Evolutionary conservation across 2,329 filamentous ascomycete species (phyloP).

Genomic region (Colletotrichum higginsianum): DNA sequence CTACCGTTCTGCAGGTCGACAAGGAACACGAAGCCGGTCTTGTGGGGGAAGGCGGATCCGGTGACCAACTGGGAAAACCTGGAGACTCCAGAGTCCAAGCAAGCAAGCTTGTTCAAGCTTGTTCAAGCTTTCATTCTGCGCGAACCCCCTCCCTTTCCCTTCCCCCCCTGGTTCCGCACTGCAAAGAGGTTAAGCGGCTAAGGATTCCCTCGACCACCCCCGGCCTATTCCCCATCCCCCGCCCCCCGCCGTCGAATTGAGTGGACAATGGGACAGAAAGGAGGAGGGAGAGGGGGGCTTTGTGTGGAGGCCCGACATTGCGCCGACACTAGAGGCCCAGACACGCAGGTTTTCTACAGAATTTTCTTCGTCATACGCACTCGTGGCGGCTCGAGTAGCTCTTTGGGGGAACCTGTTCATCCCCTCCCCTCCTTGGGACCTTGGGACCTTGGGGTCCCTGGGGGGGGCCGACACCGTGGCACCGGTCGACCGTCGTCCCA

Average conservation of each 20-base stretch:
- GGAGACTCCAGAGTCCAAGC: slow-evolving; percentile 14
- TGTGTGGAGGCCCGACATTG: slow-evolving; percentile 40
- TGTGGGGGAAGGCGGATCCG: slow-evolving; percentile 37
- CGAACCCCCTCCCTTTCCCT: neutral
- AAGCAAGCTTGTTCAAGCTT: slow-evolving; percentile 10
- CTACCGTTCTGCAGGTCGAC: slow-evolving; percentile 13
- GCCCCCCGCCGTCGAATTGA: slow-evolving; percentile 27
- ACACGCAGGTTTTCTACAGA: slow-evolving; percentile 13
- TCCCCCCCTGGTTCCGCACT: neutral
- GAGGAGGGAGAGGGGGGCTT: neutral
- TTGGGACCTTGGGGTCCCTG: too few relatives aligned
- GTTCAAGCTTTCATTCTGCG: slow-evolving; percentile 16
- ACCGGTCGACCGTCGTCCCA: slow-evolving; percentile 31
- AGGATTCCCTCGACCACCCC: neutral
- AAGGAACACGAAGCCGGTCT: slow-evolving; percentile 4
- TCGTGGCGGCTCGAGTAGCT: slow-evolving; percentile 25
- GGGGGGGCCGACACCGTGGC: slow-evolving; percentile 18
- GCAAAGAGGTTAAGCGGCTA: neutral
- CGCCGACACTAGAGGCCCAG: slow-evolving; percentile 33
- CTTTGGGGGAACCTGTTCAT: slow-evolving; percentile 21
- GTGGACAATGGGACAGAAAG: slow-evolving; percentile 1
- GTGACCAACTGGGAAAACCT: slow-evolving; percentile 38
- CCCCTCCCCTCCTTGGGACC: too few relatives aligned
- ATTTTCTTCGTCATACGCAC: slow-evolving; percentile 15
- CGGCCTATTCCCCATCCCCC: slow-evolving; percentile 23